Percentiles rank a stretch among this genome's conserved stretches.
Evolutionary conservation across 2,329 filamentous ascomycete genomes (phyloP).

Genomic region (Fusarium sterilihyphosum): DNA sequence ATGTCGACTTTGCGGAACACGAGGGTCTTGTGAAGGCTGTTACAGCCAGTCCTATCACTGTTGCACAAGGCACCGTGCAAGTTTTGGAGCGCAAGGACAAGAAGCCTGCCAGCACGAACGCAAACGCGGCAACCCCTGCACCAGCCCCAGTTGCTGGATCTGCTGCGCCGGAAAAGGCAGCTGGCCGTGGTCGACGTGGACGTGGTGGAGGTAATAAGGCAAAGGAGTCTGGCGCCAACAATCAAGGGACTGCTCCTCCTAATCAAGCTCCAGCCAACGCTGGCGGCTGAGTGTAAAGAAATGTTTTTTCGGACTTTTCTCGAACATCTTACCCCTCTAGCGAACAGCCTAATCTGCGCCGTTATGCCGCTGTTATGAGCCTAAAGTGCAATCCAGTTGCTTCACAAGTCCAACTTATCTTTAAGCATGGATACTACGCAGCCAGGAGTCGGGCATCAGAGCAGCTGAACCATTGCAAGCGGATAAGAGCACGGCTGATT

Average conservation of each 20-base stretch:
- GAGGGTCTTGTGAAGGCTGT: conserved; percentile 81
- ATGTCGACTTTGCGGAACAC: conserved; percentile 85
- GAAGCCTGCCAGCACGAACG: conserved; percentile 46
- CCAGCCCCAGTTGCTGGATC: conserved; percentile 26
- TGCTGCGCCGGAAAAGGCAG: conserved; percentile 43
- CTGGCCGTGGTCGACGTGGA: conserved; percentile 47
- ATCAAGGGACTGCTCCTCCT: conserved; percentile 3
- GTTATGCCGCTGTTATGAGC: conserved; percentile 17
- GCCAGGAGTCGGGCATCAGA: neutral
- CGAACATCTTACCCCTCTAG: conserved; percentile 21
- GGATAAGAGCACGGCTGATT: conserved; percentile 4
- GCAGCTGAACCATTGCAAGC: conserved; percentile 2
- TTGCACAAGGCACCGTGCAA: conserved; percentile 87
- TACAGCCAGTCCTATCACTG: conserved; percentile 79
- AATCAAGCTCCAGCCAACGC: conserved; percentile 8
- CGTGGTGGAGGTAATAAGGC: conserved; percentile 46
- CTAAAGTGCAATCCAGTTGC: neutral
- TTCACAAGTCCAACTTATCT: conserved; percentile 13
- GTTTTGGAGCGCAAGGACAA: conserved; percentile 83
- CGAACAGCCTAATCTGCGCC: conserved; percentile 10
- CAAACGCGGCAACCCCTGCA: conserved; percentile 25
- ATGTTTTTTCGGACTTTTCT: conserved; percentile 16
- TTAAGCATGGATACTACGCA: conserved; percentile 16
- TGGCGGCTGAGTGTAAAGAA: conserved; percentile 32
- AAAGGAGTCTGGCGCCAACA: conserved; percentile 33